Evolutionary conservation across 164 flowering plant genomes (phyloP), one percentile per base, ranked within the genome.

Genomic region (Taxillus chinensis): DNA sequence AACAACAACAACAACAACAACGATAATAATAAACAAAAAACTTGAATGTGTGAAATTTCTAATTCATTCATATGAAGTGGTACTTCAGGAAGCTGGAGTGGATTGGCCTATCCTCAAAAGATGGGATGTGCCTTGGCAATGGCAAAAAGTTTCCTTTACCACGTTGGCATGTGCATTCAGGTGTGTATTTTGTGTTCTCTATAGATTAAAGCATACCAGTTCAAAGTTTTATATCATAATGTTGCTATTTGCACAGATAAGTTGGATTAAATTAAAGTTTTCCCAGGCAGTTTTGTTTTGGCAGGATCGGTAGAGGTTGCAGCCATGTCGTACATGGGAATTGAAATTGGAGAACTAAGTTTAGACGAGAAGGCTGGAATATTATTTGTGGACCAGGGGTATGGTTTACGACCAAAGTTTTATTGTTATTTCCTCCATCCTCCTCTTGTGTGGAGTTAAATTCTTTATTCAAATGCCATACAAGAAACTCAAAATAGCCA

Each of bases 111-210:
- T 93, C 49, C 67, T 90, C 41, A 67, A 74, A 74, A 77, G 95
- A 3, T 93, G 96, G 97, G 84, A 88, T 39, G 96, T 90, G 59
- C 98, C 96, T 15, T 90, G 96, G 99, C 76, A 79, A 60, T 87
- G 96, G 97, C 92, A 79, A 68, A 86, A 88, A 7, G 77, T 81
- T 67, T 71, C 83, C 11, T 75, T 93, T 60, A 86, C 89, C 57
- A 83, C 89, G 54, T 61, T 86, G 71, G 92, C 91, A 43, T 88
- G 96, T 74, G 96, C 86, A 76, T 58, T 89, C 63, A 86, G 97
- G 99, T 87, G 63, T 55, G 43, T 64, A 58, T 62, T 60, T 52
- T 61, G 7, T 43, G 27, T 27, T 27, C 0, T 41, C 8, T 49
- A 9, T 4, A 49, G 12, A 49, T 9, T 49, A 9, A 9, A 4